These are phyloP conservation scores for Irpex lacteus DNA, from an alignment of 1,284 basidiomycete species.

Conservation along the genomic window DNA sequence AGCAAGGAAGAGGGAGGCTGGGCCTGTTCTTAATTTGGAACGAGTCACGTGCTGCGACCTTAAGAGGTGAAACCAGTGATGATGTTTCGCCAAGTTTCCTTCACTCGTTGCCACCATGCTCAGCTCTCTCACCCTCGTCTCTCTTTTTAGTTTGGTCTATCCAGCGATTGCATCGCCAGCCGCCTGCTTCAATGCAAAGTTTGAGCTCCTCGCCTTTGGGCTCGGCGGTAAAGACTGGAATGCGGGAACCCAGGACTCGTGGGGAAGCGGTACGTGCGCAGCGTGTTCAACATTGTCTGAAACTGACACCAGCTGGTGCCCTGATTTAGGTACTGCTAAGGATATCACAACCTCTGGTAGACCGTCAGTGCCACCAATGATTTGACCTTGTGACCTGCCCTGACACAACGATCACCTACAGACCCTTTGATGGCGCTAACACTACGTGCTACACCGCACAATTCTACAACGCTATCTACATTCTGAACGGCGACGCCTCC, in stretches of 20 bases:
- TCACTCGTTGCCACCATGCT: slow-evolving; percentile 31
- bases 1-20: neutral
- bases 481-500: slow-evolving; percentile 69
- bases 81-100: neutral
- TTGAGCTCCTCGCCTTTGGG: slow-evolving; percentile 73
- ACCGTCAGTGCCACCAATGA: slow-evolving; percentile 50
- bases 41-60: slow-evolving; percentile 5
- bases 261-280: slow-evolving; percentile 51
- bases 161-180: slow-evolving; percentile 52
- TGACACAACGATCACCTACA: slow-evolving; percentile 26
- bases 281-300: neutral
- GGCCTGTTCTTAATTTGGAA: neutral
- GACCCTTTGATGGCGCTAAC: slow-evolving; percentile 64
- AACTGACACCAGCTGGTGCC: neutral
- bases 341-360: slow-evolving; percentile 66
- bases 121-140: slow-evolving; percentile 45
- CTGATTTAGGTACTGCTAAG: slow-evolving; percentile 43
- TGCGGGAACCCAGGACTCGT: slow-evolving; percentile 61
- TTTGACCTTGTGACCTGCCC: neutral
- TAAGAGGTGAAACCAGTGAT: neutral
- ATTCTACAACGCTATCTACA: slow-evolving; percentile 78
- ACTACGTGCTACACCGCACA: slow-evolving; percentile 75
- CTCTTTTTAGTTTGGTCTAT: slow-evolving; percentile 53
- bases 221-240: slow-evolving; percentile 74
- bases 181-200: slow-evolving; percentile 64